Percentiles rank a stretch among this genome's conserved stretches.
phyloP scores from a whole-genome alignment of 306 rosid genomes.

The Mimosa pudica region DNA sequence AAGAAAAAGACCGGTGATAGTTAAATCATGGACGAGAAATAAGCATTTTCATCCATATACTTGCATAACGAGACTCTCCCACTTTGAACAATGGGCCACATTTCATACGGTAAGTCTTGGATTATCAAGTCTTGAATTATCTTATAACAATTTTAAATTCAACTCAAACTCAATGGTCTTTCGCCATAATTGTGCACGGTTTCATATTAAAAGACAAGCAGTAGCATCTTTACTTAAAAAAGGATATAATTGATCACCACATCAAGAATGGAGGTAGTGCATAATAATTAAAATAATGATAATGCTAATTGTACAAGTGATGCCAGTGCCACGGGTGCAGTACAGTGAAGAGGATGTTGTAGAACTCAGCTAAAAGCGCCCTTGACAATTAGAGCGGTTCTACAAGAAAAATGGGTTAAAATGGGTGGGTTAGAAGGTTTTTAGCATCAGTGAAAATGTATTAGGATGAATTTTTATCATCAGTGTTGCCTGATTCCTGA shows the following conservation, averaged over 20 bases:
- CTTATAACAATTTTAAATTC: neutral
- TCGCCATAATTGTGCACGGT: neutral
- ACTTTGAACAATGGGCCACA: neutral
- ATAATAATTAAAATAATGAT: neutral
- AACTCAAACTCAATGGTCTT: neutral
- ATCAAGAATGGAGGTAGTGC: neutral
- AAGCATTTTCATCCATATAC: too few relatives aligned
- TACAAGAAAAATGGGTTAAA: neutral
- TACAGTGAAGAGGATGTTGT: slow-evolving; percentile 22
- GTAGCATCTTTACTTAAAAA: neutral
- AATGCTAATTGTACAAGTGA: neutral
- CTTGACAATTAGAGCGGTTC: slow-evolving; percentile 11
- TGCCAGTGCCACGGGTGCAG: neutral
- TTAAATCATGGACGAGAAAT: too few relatives aligned
- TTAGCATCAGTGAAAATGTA: slow-evolving; percentile 25
- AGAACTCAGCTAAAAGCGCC: slow-evolving; percentile 1
- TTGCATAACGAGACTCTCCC: neutral
- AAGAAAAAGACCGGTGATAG: too few relatives aligned
- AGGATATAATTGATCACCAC: neutral
- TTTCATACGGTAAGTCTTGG: neutral
- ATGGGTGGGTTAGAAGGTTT: slow-evolving; percentile 23
- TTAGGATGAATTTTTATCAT: slow-evolving; percentile 32
- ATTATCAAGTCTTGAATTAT: neutral
- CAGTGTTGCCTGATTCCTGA: slow-evolving; percentile 26
- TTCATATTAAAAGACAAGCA: neutral